Evolutionary conservation across 345 rosid species (phyloP).

Genomic region (Hevea brasiliensis): DNA sequence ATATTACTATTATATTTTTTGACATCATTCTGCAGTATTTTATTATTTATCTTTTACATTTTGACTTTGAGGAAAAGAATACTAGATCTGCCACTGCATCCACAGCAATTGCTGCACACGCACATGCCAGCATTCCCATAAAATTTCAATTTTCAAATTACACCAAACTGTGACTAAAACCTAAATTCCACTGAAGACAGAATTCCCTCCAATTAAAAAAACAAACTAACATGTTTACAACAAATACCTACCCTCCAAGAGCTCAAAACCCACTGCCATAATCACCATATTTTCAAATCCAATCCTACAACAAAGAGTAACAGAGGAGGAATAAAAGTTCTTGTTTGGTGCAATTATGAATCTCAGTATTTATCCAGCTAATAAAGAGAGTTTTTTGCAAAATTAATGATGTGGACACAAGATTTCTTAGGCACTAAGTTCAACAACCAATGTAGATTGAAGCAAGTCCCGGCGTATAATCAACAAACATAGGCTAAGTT

Average conservation of each 20-base stretch:
- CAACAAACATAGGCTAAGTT: background rate
- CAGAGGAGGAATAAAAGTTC: background rate
- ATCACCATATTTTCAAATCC: background rate
- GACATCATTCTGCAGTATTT: no score
- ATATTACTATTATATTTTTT: no score
- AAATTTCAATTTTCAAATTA: background rate
- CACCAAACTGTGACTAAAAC: background rate
- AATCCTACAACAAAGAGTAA: background rate
- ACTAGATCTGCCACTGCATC: no score
- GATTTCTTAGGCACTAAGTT: background rate
- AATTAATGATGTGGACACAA: background rate
- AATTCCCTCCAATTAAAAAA: background rate
- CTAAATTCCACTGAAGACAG: background rate
- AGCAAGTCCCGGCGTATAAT: background rate
- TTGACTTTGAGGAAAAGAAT: no score
- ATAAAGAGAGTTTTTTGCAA: background rate
- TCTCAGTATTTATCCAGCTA: background rate
- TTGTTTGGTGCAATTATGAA: background rate
- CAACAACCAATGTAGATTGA: background rate
- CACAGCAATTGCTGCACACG: background rate
- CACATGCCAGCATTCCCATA: slow-evolving; percentile 6
- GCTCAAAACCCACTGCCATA: background rate
- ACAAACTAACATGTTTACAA: background rate
- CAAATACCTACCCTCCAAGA: background rate
- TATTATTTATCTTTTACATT: no score